Conservation (phyloP, 495 filamentous ascomycete species). For the Trichoderma virens region DNA sequence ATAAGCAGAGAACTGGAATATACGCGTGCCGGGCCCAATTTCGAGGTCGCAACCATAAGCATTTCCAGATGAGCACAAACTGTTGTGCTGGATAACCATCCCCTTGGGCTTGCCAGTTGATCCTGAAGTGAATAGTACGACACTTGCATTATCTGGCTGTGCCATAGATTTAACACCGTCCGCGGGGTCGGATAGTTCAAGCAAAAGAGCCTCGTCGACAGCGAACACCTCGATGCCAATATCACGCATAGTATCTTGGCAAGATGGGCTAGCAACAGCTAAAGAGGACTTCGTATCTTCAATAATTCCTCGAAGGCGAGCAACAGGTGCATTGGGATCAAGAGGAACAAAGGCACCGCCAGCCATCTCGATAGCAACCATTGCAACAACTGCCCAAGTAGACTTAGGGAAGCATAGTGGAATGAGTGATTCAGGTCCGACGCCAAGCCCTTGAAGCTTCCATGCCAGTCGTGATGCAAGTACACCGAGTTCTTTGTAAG, state of each 20-base stretch:
- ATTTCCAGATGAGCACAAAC: constrained; percentile 1
- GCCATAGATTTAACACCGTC: not conserved
- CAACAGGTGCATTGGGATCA: constrained; percentile 34
- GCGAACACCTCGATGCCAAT: constrained; percentile 1
- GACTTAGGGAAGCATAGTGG: constrained; percentile 31
- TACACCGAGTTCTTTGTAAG: constrained; percentile 40
- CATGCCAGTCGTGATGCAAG: constrained; percentile 36
- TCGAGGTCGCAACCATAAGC: constrained; percentile 12
- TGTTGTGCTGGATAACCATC: constrained; percentile 2
- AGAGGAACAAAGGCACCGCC: constrained; percentile 10
- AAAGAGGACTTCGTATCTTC: constrained; percentile 24
- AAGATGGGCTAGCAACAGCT: constrained; percentile 12
- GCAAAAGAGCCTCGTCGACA: not conserved
- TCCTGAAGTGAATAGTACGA: constrained; percentile 6
- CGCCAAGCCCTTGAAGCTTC: constrained; percentile 30
- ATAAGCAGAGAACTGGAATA: constrained; percentile 62
- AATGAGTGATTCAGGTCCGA: constrained; percentile 34
- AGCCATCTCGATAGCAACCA: constrained; percentile 36
- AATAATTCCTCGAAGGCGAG: constrained; percentile 34
- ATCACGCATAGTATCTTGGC: not conserved
- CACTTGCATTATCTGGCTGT: not conserved
- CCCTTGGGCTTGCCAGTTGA: constrained; percentile 8
- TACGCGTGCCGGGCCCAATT: constrained; percentile 24
- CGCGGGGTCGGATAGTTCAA: not conserved
- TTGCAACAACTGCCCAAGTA: constrained; percentile 37